Percentiles rank a stretch among this genome's conserved stretches.
phyloP scores from a whole-genome alignment of 106 monocot species.

The Dendrobium huoshanense region DNA sequence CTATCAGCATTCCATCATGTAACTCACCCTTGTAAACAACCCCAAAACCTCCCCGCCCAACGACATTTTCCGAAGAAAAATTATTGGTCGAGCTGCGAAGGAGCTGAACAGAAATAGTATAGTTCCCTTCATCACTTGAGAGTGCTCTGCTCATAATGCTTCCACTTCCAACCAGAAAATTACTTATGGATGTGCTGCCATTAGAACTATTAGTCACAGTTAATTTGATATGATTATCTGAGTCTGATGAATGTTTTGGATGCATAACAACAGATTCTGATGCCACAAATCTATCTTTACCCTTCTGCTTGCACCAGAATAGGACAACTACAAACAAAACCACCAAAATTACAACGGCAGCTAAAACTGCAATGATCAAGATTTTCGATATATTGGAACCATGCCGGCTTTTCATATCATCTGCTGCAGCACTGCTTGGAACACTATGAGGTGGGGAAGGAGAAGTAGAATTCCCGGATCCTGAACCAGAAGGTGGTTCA shows the following conservation, averaged over 20 bases:
- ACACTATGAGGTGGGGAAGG: background rate
- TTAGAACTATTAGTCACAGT: constrained; percentile 17
- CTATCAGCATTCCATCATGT: constrained; percentile 47
- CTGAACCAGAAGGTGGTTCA: background rate
- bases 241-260: constrained; percentile 35
- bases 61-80: constrained; percentile 45
- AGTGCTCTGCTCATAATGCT: constrained; percentile 15
- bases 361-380: constrained; percentile 12
- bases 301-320: constrained; percentile 11
- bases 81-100: constrained; percentile 34
- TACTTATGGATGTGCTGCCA: constrained; percentile 17
- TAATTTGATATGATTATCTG: constrained; percentile 32
- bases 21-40: constrained; percentile 53
- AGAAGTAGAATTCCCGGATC: constrained; percentile 4
- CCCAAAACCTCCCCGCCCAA: constrained; percentile 57
- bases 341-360: constrained; percentile 13
- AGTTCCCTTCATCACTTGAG: constrained; percentile 26
- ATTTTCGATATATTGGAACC: background rate
- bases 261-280: constrained; percentile 35
- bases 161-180: constrained; percentile 10
- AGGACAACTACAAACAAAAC: constrained; percentile 11
- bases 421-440: background rate
- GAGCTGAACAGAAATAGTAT: constrained; percentile 23
- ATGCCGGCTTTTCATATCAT: background rate
- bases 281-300: background rate